Evolutionary conservation across 148 eudicot species (phyloP), one percentile per base, ranked within the genome.

Genomic region (Nyssa sinensis): DNA sequence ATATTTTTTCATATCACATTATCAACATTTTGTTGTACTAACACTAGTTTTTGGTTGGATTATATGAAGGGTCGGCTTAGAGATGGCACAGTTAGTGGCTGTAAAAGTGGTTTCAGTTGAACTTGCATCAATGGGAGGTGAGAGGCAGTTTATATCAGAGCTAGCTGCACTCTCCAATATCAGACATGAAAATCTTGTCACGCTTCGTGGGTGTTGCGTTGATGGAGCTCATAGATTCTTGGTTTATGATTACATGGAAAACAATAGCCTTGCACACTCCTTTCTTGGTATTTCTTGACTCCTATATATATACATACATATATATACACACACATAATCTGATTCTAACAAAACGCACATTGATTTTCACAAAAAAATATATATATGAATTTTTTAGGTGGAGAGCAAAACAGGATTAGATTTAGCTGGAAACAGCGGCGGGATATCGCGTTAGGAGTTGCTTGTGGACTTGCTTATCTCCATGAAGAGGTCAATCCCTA

Each of bases 111-210:
- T 88, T 10, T 82, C 84, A 5, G 77, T 82, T 32, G 91, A 88
- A 49, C 70, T 77, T 0, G 93, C 83, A 76, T 77, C 89, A 11
- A 70, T 81, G 84, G 57, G 75, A 80, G 91, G 91, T 25, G 91
- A 88, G 70, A 74, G 87, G 35, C 88, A 86, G 68, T 88, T 88
- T 72, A 72, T 84, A 64, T 69, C 92, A 13, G 92, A 88, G 77
- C 53, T 88, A 25, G 77, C 85, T 19, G 84, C 87, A 64, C 70
- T 88, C 24, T 79, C 88, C 7, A 73, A 77, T 44, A 74, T 84
- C 67, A 79, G 71, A 69, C 92, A 88, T 49, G 86, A 86, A 81
- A 86, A 86, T 53, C 86, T 88, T 63, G 89, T 86, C 23, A 79
- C 51, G 25, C 83, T 88, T 51, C 67, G 33, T 55, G 92, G 92